phyloP scores from a whole-genome alignment of 2,329 filamentous ascomycete species.

The Helminthosporium solani region DNA sequence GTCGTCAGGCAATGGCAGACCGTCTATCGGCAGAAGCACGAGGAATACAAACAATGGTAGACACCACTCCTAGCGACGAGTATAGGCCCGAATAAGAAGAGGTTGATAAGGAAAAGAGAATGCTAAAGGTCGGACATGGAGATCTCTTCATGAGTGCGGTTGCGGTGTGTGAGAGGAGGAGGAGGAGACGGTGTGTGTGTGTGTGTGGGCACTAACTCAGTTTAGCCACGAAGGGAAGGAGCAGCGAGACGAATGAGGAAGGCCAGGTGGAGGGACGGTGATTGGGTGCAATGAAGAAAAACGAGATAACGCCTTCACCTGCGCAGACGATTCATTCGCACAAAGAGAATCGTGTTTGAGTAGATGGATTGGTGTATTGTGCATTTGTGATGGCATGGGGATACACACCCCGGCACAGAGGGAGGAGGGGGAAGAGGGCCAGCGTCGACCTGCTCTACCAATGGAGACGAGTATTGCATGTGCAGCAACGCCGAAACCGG shows the following conservation, averaged over 20 bases:
- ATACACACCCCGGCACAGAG: not conserved
- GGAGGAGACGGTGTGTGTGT: not conserved
- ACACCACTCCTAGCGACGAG: no score
- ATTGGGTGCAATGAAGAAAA: constrained; percentile 11
- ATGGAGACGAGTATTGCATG: no score
- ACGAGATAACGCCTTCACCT: not conserved
- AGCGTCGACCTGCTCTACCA: no score
- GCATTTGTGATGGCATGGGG: not conserved
- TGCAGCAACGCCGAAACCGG: not conserved
- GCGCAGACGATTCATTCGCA: not conserved
- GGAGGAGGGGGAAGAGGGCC: not conserved
- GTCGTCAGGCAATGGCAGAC: constrained; percentile 20
- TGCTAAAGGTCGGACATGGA: no score
- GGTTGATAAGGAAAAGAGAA: no score
- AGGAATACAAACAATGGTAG: no score
- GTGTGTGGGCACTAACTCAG: constrained; percentile 16
- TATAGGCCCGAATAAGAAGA: no score
- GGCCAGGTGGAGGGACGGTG: constrained; percentile 10
- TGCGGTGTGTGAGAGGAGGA: no score
- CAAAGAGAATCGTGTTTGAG: not conserved
- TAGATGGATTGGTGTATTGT: not conserved
- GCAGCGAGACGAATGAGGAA: constrained; percentile 20
- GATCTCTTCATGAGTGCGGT: no score
- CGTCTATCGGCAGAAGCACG: constrained; percentile 19
- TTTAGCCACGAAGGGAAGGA: constrained; percentile 19